A percentile compares a stretch with the other conserved stretches of the same genome.
Evolutionary conservation across 1,139 yeast genomes (phyloP).

Genomic region (Saccharomyces hybrid): DNA sequence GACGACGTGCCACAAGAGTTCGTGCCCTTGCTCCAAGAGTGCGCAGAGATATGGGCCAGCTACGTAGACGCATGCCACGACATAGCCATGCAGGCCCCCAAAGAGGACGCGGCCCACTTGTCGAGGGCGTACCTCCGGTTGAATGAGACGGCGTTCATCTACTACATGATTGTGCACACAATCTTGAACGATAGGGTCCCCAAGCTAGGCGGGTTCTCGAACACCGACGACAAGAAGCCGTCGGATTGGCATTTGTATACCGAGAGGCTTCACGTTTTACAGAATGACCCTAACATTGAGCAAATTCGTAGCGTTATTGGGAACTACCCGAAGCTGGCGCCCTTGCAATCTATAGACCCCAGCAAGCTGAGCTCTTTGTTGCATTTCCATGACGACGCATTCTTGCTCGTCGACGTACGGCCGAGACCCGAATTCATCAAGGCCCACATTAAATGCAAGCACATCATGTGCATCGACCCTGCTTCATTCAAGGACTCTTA

Average conservation of each 20-base stretch:
- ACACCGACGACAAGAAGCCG: neutral
- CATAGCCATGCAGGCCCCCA: slow-evolving; percentile 6
- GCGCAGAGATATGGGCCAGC: slow-evolving; percentile 20
- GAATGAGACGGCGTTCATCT: slow-evolving; percentile 27
- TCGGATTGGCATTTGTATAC: neutral
- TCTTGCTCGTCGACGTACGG: slow-evolving; percentile 59
- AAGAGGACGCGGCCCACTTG: neutral
- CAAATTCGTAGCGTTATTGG: neutral
- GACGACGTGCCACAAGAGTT: neutral
- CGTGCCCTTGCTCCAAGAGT: slow-evolving; percentile 10
- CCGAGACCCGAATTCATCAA: slow-evolving; percentile 47
- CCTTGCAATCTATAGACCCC: neutral
- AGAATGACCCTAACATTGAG: neutral
- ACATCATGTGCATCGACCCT: slow-evolving; percentile 66
- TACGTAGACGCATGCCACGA: slow-evolving; percentile 20
- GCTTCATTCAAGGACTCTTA: slow-evolving; percentile 38
- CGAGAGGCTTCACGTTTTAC: neutral
- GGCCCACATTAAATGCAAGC: slow-evolving; percentile 46
- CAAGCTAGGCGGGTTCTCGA: neutral
- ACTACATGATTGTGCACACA: slow-evolving; percentile 23
- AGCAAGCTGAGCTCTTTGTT: neutral
- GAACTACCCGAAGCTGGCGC: neutral
- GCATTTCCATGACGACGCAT: slow-evolving; percentile 8
- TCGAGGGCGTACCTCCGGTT: slow-evolving; percentile 9
- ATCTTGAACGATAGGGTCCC: slow-evolving; percentile 19